Evolutionary conservation across 495 filamentous ascomycete species (phyloP).

Genomic region (Trichocladium uniseriatum): DNA sequence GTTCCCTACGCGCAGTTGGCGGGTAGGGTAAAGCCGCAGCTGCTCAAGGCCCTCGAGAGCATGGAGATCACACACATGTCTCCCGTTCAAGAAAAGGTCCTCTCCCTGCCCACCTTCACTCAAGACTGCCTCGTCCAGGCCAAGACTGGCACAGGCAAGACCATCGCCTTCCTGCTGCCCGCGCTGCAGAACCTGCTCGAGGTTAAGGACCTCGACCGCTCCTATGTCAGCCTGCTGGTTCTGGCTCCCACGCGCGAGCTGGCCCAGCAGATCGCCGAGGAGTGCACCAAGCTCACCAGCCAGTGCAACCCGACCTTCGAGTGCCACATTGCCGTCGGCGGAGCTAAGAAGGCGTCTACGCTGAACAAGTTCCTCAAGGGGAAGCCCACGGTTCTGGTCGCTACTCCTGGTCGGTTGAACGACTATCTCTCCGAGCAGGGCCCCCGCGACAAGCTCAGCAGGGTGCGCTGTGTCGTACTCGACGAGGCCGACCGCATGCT

Average conservation of each 20-base stretch:
- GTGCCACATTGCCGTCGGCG: slow-evolving; percentile 94
- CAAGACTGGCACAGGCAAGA: slow-evolving; percentile 91
- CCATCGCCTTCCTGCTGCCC: slow-evolving; percentile 80
- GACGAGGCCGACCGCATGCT: slow-evolving; percentile 97
- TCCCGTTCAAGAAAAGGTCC: slow-evolving; percentile 68
- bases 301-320: slow-evolving; percentile 60
- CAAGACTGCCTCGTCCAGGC: slow-evolving; percentile 67
- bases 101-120: slow-evolving; percentile 56
- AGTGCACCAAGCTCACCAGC: slow-evolving; percentile 55
- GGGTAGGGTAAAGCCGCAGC: slow-evolving; percentile 36
- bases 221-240: slow-evolving; percentile 54
- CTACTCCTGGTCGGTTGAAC: slow-evolving; percentile 82
- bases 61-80: slow-evolving; percentile 74
- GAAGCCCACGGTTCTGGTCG: slow-evolving; percentile 73
- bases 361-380: slow-evolving; percentile 61
- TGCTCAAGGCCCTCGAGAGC: slow-evolving; percentile 52
- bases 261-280: slow-evolving; percentile 81
- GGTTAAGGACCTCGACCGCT: slow-evolving; percentile 37
- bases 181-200: slow-evolving; percentile 52
- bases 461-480: slow-evolving; percentile 61
- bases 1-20: slow-evolving; percentile 13
- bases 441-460: slow-evolving; percentile 66
- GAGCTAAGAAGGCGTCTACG: slow-evolving; percentile 80
- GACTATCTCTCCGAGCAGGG: slow-evolving; percentile 76
- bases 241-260: slow-evolving; percentile 87